These are phyloP conservation scores for Sarocladium oryzae DNA, from an alignment of 2,329 filamentous ascomycete species.

Conservation along the genomic window DNA sequence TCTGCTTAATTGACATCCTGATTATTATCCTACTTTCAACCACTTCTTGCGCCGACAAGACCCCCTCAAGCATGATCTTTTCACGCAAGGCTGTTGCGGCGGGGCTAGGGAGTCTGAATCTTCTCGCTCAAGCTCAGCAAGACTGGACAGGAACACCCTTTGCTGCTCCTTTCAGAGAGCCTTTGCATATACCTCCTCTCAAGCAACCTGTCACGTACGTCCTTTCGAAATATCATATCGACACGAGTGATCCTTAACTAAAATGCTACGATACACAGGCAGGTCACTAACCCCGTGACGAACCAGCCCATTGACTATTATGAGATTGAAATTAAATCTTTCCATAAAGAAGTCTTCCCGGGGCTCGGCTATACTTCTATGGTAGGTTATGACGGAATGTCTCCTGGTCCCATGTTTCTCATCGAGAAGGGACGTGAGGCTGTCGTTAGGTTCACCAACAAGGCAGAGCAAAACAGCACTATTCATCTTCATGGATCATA, in stretches of 20 bases:
- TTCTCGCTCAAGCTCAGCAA: background rate
- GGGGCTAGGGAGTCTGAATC: background rate
- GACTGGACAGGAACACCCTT: slow-evolving; percentile 4
- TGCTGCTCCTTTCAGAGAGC: background rate
- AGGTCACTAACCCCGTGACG: slow-evolving; percentile 28
- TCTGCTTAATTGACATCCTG: background rate
- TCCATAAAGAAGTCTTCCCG: slow-evolving; percentile 30
- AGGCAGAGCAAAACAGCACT: slow-evolving; percentile 33
- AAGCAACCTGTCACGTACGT: slow-evolving; percentile 35
- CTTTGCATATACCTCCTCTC: slow-evolving; percentile 28
- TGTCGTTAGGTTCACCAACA: slow-evolving; percentile 48
- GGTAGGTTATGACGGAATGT: slow-evolving; percentile 47
- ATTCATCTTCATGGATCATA: slow-evolving; percentile 51
- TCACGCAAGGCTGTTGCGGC: background rate
- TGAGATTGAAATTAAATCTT: slow-evolving; percentile 26
- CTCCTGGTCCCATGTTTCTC: slow-evolving; percentile 46
- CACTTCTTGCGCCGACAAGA: background rate
- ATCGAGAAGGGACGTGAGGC: slow-evolving; percentile 42
- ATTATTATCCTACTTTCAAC: background rate
- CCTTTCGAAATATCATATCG: too few relatives aligned
- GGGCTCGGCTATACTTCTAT: slow-evolving; percentile 23
- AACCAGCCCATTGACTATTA: slow-evolving; percentile 30
- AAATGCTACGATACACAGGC: too few relatives aligned
- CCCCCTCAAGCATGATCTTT: background rate
- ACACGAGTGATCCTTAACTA: too few relatives aligned